A percentile compares a stretch with the other conserved stretches of the same genome.
Evolutionary conservation across 192 early-diverging fungal genomes (phyloP).

Genomic region (Rhizophlyctis rosea): DNA sequence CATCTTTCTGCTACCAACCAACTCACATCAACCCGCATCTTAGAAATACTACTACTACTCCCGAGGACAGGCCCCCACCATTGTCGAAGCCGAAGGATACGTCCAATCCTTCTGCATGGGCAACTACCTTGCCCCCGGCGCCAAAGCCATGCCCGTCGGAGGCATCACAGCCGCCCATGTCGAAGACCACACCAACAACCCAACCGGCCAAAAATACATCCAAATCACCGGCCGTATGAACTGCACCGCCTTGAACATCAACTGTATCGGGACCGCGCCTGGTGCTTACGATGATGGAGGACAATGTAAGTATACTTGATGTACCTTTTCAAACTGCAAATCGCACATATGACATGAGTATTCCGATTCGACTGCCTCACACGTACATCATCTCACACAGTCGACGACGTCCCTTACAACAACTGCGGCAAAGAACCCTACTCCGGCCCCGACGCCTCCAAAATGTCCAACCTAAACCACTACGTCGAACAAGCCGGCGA

Average conservation of each 20-base stretch:
- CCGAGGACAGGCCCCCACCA: slow-evolving; percentile 18
- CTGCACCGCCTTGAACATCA: slow-evolving; percentile 24
- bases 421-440: slow-evolving; percentile 40
- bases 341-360: slow-evolving; percentile 1
- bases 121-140: slow-evolving; percentile 25
- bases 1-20: too few relatives aligned
- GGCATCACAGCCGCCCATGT: slow-evolving; percentile 29
- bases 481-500: slow-evolving; percentile 35
- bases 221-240: slow-evolving; percentile 26
- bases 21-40: not conserved
- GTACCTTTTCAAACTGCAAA: not conserved
- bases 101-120: slow-evolving; percentile 33
- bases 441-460: slow-evolving; percentile 21
- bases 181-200: slow-evolving; percentile 4
- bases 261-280: slow-evolving; percentile 10
- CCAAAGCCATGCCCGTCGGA: slow-evolving; percentile 11
- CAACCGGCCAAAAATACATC: slow-evolving; percentile 8
- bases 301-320: slow-evolving; percentile 22
- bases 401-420: slow-evolving; percentile 21
- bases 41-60: slow-evolving; percentile 24
- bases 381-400: slow-evolving; percentile 8
- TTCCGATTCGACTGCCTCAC: not conserved
- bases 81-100: slow-evolving; percentile 33
- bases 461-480: slow-evolving; percentile 10
- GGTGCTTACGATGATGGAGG: slow-evolving; percentile 33